Conservation (phyloP, 176 grass and related monocot genomes). For the Bothriochloa decipiens region DNA sequence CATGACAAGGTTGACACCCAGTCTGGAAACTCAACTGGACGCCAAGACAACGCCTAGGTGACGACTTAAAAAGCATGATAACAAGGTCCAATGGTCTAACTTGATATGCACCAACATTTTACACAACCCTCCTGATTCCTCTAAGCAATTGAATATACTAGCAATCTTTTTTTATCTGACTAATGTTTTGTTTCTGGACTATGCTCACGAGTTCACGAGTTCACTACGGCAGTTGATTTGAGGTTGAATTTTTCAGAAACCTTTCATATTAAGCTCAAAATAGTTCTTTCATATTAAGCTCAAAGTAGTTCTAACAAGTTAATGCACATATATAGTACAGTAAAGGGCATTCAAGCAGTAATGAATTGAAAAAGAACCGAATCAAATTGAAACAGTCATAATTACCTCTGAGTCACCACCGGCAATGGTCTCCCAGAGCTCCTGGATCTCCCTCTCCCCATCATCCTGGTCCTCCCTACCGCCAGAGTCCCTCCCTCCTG, state of each 20-base stretch:
- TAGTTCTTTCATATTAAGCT: too few relatives aligned
- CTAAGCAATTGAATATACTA: not conserved
- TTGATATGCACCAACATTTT: not conserved
- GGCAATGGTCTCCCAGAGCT: conserved; percentile 85
- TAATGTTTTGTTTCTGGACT: too few relatives aligned
- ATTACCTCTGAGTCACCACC: conserved; percentile 76
- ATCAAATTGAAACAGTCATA: not conserved
- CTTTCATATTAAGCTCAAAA: not conserved
- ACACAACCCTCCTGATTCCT: not conserved
- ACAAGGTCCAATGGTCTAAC: not conserved
- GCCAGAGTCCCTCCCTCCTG: conserved; percentile 43
- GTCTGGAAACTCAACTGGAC: too few relatives aligned
- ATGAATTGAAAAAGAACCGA: not conserved
- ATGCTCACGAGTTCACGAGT: too few relatives aligned
- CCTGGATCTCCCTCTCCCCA: conserved; percentile 68
- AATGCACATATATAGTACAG: not conserved
- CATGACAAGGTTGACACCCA: too few relatives aligned
- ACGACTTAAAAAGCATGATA: not conserved
- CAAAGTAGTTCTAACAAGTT: not conserved
- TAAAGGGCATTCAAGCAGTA: not conserved
- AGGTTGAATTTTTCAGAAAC: not conserved
- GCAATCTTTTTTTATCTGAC: too few relatives aligned
- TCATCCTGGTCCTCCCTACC: conserved; percentile 43
- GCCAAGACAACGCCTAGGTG: too few relatives aligned
- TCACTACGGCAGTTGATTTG: too few relatives aligned